Conservation (phyloP, 2,329 filamentous ascomycete species). For the Neoascochyta sp. region DNA sequence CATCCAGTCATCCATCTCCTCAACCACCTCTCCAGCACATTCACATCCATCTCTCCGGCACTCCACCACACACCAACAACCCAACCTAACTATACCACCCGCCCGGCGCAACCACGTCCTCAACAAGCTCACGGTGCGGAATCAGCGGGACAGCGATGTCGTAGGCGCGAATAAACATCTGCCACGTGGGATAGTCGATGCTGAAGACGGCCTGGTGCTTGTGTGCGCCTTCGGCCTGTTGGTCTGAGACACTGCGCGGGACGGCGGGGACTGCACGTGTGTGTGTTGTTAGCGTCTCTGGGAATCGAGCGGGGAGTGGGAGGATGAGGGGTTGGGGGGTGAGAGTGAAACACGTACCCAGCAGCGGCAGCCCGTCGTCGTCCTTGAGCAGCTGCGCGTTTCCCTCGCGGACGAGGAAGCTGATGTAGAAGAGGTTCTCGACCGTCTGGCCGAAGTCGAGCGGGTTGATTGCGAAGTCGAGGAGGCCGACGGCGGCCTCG, state of each 20-base stretch:
- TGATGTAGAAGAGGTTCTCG: conserved; percentile 95
- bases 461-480: conserved; percentile 88
- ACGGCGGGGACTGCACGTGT: conserved; percentile 44
- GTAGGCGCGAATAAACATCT: conserved; percentile 70
- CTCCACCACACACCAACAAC: too few species aligned
- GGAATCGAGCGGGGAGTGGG: too few species aligned
- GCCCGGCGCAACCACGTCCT: too few species aligned
- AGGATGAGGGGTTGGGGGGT: conserved; percentile 1
- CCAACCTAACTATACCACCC: too few species aligned
- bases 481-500: conserved; percentile 63
- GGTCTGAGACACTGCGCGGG: conserved; percentile 50
- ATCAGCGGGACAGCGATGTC: conserved; percentile 79
- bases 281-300: conserved; percentile 4
- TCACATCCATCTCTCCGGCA: too few species aligned
- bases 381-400: conserved; percentile 71
- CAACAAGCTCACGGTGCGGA: conserved; percentile 66
- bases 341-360: conserved; percentile 58
- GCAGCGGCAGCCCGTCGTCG: conserved; percentile 67
- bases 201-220: conserved; percentile 81
- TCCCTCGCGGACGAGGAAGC: conserved; percentile 88
- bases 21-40: too few species aligned
- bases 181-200: conserved; percentile 82
- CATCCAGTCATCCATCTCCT: too few species aligned
- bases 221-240: conserved; percentile 52
- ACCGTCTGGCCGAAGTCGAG: conserved; percentile 88